These are phyloP conservation scores for Fusarium irregulare DNA, from an alignment of 2,329 filamentous ascomycete genomes.

Conservation along the genomic window DNA sequence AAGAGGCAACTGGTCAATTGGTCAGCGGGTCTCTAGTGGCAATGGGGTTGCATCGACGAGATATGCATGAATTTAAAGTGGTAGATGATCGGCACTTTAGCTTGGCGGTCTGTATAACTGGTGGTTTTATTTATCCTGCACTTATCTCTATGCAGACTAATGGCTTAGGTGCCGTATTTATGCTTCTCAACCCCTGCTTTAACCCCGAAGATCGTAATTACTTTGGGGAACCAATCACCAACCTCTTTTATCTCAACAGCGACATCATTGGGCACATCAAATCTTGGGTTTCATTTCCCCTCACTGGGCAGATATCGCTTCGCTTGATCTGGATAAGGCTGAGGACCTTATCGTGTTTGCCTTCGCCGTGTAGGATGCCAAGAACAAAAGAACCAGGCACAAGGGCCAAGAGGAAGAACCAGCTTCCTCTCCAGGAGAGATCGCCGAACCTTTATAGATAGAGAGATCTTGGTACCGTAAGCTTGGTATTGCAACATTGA, in stretches of 20 bases:
- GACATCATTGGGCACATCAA: neutral
- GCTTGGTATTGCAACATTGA: neutral
- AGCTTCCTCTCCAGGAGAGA: conserved; percentile 14
- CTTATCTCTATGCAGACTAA: neutral
- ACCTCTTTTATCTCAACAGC: neutral
- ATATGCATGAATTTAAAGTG: conserved; percentile 14
- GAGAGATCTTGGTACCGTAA: neutral
- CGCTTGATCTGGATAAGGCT: neutral
- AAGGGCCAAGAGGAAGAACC: conserved; percentile 9
- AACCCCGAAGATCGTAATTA: neutral
- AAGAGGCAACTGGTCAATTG: conserved; percentile 1
- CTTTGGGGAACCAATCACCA: neutral
- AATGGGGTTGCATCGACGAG: neutral
- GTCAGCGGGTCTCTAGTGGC: neutral
- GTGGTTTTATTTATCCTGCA: neutral
- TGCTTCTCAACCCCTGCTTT: neutral
- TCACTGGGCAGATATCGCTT: neutral
- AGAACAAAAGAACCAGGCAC: conserved; percentile 14
- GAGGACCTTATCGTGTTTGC: conserved; percentile 1
- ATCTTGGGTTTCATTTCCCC: neutral
- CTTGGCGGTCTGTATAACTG: conserved; percentile 9
- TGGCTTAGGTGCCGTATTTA: neutral
- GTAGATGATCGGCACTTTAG: conserved; percentile 7
- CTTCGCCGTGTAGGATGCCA: neutral
- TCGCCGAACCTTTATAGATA: neutral